Conservation (phyloP, 495 filamentous ascomycete species). For the Penicillium cataractarum region DNA sequence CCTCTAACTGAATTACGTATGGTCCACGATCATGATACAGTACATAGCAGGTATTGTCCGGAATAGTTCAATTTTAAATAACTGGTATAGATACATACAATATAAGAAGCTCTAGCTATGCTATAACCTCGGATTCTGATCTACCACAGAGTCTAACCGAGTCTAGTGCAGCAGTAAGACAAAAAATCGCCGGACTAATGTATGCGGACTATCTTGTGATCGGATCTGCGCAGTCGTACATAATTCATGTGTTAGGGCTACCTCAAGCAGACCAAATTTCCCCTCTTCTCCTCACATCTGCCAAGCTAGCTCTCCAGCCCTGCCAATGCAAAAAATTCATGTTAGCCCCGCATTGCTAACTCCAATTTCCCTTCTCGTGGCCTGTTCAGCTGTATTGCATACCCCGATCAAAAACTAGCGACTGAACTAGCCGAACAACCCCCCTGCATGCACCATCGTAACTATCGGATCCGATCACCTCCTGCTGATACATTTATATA, state of each 20-base stretch:
- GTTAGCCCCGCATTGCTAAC: not conserved
- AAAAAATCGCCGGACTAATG: no score
- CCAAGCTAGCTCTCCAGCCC: not conserved
- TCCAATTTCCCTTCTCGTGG: not conserved
- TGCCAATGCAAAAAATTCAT: no score
- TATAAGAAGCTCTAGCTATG: no score
- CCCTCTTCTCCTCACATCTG: not conserved
- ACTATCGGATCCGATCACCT: conserved; percentile 2
- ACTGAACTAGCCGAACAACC: not conserved
- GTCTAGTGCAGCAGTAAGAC: no score
- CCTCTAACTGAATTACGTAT: not conserved
- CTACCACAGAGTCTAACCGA: no score
- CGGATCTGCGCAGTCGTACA: not conserved
- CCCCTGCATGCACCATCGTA: not conserved
- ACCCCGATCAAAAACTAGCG: not conserved
- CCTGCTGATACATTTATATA: not conserved
- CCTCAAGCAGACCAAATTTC: not conserved
- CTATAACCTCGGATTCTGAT: no score
- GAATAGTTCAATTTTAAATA: no score
- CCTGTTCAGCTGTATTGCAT: not conserved
- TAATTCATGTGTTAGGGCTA: not conserved
- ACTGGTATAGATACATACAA: no score
- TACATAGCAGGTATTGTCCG: no score
- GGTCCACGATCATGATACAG: no score
- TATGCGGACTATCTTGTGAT: not conserved